Evolutionary conservation across 176 grass and related monocot genomes (phyloP), one percentile per base, ranked within the genome.

Genomic region (Carex scoparia): DNA sequence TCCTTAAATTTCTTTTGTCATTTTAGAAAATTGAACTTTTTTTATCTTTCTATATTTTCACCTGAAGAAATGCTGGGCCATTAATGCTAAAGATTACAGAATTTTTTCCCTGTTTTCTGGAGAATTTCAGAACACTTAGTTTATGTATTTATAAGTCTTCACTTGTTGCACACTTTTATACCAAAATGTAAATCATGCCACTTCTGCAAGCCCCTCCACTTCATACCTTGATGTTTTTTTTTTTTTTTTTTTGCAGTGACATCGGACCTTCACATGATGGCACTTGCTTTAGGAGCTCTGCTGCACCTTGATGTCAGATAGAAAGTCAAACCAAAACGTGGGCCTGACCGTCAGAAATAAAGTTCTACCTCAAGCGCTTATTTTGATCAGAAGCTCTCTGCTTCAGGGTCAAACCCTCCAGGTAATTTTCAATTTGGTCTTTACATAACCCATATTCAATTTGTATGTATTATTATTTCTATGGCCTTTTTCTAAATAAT

Each of bases 381-480:
- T 97, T 85, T 84, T 97, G 84, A 92, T 97, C 23, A 93, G 89
- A 65, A 97, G 91, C 84, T 92, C 94, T 81, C 89, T 97, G 11
- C 91, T 97, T 88, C 94, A 97, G 87, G 94, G 94, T 44, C 94
- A 94, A 85, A 91, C 94, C 30, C 85, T 97, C 48, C 91, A 93
- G 92, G 94, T 97, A 88, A 38, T 15, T 44, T 6, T 35, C 37
- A 31, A 11, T 10, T 65, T 58, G 69, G 46, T 54, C 5, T 78
- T 57, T 57, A 56, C 74, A 78, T 78, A 78, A 35, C 51, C 13
- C 15, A 28, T 58, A 33, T 78, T 77, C 73, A 16, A 54, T 28
- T 77, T 56, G 10, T 32, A 32, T 56, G 10, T 55, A 32, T 53
- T 32, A 3, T 31, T 77, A 54, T 77, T 12, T 77, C 32, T 56